These are phyloP conservation scores for Graphiopsis chlorocephala DNA, from an alignment of 2,329 filamentous ascomycete genomes.

Conservation along the genomic window DNA sequence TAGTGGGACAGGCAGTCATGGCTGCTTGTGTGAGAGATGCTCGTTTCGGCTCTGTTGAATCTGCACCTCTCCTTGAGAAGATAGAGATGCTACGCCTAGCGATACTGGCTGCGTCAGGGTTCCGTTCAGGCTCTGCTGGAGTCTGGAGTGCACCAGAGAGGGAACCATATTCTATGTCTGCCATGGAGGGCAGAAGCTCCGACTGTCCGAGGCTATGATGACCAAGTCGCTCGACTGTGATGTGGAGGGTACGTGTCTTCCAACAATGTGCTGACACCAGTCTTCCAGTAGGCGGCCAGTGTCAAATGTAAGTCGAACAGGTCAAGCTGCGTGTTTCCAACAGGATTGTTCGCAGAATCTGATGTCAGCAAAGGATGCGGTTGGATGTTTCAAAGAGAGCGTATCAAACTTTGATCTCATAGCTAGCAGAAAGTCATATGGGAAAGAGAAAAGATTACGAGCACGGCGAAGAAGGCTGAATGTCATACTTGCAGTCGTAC, in stretches of 20 bases:
- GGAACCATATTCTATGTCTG: neutral
- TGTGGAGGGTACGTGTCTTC: neutral
- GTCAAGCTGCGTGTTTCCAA: neutral
- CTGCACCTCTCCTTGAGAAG: conserved; percentile 36
- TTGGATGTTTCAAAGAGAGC: neutral
- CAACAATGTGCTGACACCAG: neutral
- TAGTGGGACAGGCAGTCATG: conserved; percentile 11
- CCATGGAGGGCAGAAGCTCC: neutral
- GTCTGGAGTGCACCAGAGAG: neutral
- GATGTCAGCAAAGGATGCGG: neutral
- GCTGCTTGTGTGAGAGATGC: conserved; percentile 23
- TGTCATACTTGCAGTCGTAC: neutral
- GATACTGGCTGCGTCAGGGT: conserved; percentile 1
- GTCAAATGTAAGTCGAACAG: neutral
- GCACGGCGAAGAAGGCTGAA: neutral
- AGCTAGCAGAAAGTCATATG: neutral
- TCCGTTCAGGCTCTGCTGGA: neutral
- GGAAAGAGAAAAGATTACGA: neutral
- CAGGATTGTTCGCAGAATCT: neutral
- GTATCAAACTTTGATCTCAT: neutral
- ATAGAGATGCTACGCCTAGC: conserved; percentile 35
- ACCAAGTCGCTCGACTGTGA: neutral
- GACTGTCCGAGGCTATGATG: neutral
- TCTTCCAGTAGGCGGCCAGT: neutral
- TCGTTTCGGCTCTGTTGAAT: conserved; percentile 25